Base-by-base conservation (phyloP, 768 basidiomycete species). In the Exidia glandulosa region DNA sequence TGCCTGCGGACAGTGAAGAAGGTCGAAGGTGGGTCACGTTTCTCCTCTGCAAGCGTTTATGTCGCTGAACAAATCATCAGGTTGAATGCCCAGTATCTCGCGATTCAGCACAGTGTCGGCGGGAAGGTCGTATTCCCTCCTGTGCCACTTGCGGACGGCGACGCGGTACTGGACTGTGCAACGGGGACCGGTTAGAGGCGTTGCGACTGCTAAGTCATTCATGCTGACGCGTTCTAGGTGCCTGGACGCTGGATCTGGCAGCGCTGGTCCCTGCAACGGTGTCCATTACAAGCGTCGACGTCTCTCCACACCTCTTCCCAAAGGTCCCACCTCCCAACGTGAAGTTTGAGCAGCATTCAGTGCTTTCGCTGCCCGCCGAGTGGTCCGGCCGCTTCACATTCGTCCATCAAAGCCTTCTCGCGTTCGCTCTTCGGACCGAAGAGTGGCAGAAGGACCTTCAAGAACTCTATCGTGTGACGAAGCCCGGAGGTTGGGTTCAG, bases 401-500 rank as follows among this genome's bases (percentile, higher is more conserved):
- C 41, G 64, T 74, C 16, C 64, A 73, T 31, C 74, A 75, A 31
- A 67, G 73, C 0, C 64, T 75, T 23, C 63, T 74, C 2, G 62
- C 72, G 6, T 63, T 57, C 3, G 73, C 66, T 1, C 68, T 75
- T 31, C 64, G 66, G 0, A 60, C 52, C 7, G 63, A 63, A 2
- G 67, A 74, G 14, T 75, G 74, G 74, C 56, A 29, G 4, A 32
- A 57, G 0, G 64, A 50, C 4, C 59, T 73, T 14, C 29, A 57
- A 2, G 74, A 72, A 33, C 68, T 73, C 7, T 66, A 64, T 52
- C 65, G 73, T 3, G 70, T 72, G 1, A 67, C 75, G 34, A 60
- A 14, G 1, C 73, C 72, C 0, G 72, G 73, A 2, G 73, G 73
- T 3, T 72, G 67, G 31, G 65, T 64, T 2, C 74, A 75, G 45